These are phyloP conservation scores for Clitopilus hobsonii DNA, from an alignment of 768 basidiomycete genomes.

Conservation along the genomic window DNA sequence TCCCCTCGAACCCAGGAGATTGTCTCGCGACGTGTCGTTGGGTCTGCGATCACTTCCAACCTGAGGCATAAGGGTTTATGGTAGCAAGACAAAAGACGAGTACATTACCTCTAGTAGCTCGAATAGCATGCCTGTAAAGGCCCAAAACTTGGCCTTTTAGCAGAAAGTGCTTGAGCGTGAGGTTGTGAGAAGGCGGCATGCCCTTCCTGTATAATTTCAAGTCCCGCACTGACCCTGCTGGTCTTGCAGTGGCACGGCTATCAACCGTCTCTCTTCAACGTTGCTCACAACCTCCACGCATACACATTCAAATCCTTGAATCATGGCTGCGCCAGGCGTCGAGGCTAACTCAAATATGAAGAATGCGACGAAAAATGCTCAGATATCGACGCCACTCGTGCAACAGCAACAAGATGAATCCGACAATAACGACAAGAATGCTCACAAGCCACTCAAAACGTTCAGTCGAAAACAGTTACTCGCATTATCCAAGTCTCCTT, in stretches of 20 bases:
- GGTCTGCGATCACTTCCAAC: conserved; percentile 56
- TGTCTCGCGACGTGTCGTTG: conserved; percentile 57
- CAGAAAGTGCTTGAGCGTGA: conserved; percentile 73
- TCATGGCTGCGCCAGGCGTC: conserved; percentile 11
- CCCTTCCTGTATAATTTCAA: conserved; percentile 32
- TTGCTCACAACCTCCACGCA: conserved; percentile 4
- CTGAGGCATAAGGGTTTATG: conserved; percentile 5
- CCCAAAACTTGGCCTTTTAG: conserved; percentile 55
- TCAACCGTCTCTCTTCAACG: conserved; percentile 7
- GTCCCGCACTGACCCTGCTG: conserved; percentile 22
- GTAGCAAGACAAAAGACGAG: conserved; percentile 1
- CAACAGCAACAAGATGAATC: conserved; percentile 20
- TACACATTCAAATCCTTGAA: conserved; percentile 3
- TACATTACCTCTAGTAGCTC: conserved; percentile 60
- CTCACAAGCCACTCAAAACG: conserved; percentile 45
- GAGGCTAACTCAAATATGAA: conserved; percentile 4
- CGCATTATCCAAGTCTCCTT: conserved; percentile 64
- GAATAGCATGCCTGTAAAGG: conserved; percentile 65
- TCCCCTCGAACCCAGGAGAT: conserved; percentile 69
- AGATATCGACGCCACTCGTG: conserved; percentile 19
- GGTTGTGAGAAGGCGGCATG: conserved; percentile 13
- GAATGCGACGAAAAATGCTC: background rate
- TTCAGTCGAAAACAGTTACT: conserved; percentile 73
- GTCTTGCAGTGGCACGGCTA: conserved; percentile 9
- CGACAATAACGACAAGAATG: conserved; percentile 21